These are phyloP conservation scores for Pythium dissotocum DNA, from an alignment of 352 stramenopile species.

Conservation along the genomic window DNA sequence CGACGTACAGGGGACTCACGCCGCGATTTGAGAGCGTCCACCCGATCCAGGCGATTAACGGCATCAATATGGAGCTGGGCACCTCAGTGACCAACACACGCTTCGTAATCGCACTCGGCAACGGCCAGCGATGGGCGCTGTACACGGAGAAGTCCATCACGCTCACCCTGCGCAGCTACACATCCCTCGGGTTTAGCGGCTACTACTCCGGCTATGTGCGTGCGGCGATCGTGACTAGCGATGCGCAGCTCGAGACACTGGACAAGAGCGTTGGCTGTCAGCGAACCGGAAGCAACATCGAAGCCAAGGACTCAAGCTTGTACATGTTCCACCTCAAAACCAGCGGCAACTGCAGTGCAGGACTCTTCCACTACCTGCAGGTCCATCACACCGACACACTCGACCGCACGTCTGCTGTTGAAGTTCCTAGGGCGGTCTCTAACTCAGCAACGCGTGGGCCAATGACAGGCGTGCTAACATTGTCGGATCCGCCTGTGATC, in stretches of 20 bases:
- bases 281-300: background rate
- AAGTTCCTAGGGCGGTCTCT: conserved; percentile 31
- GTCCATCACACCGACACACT: conserved; percentile 56
- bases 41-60: background rate
- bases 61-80: no score
- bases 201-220: background rate
- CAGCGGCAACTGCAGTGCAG: background rate
- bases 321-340: background rate
- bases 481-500: conserved; percentile 44
- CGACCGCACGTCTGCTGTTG: conserved; percentile 40
- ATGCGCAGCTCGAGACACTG: background rate
- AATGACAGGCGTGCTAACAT: conserved; percentile 54
- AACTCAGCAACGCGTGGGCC: conserved; percentile 59
- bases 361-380: background rate
- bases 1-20: background rate
- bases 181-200: background rate
- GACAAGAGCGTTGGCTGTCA: background rate
- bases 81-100: background rate
- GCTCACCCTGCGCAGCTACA: background rate
- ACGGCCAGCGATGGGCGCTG: background rate
- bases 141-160: background rate
- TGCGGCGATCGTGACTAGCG: background rate
- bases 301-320: background rate
- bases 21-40: background rate
- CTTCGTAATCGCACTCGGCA: background rate